Evolutionary conservation across 2,329 filamentous ascomycete genomes (phyloP), one percentile per base, ranked within the genome.

Genomic region (Phaeosphaeria sp.): DNA sequence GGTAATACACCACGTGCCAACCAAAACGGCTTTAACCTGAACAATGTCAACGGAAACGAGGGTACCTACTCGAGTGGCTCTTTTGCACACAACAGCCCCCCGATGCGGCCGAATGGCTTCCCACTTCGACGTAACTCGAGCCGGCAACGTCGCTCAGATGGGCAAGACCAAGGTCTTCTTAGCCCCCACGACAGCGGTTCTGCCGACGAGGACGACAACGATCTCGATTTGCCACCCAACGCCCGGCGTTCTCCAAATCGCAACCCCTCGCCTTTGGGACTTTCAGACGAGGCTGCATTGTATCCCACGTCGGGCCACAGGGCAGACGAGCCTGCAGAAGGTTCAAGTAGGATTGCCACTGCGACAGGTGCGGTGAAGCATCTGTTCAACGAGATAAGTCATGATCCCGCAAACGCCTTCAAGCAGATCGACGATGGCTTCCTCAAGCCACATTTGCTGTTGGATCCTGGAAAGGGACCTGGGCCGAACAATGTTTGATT

Each of bases 401-500:
- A 96, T 50, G 95, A 99, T 75, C 93, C 96, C 46, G 90, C 91
- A 10, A 92, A 90, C 46, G 87, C 96, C 79, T 96, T 99, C 77
- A 89, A 89, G 66, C 93, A 97, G 78, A 81, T 99, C 59, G 95
- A 99, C 75, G 95, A 99, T 77, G 92, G 93, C 59, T 97, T 93
- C 76, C 93, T 98, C 78, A 98, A 98, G 82, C 94, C 94, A 18
- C 91, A 89, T 73, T 79, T 98, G 54, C 78, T 98, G 64, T 84
- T 98, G 20, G 93, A 97, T 78, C 90, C 78, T 20, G 72, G 72
- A 22, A 76, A 75, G 41, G 74, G 73, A 1, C 69, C 73, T 1
- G 74, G 74, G 10, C 71, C 72, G 20, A 68, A 62, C 55, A 77
- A 76, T 64, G 74, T 75, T 18, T 77, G 63, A 69, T 54, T 53